Base-by-base conservation (phyloP, 2,329 filamentous ascomycete species). In the Penicillium brevicompactum region DNA sequence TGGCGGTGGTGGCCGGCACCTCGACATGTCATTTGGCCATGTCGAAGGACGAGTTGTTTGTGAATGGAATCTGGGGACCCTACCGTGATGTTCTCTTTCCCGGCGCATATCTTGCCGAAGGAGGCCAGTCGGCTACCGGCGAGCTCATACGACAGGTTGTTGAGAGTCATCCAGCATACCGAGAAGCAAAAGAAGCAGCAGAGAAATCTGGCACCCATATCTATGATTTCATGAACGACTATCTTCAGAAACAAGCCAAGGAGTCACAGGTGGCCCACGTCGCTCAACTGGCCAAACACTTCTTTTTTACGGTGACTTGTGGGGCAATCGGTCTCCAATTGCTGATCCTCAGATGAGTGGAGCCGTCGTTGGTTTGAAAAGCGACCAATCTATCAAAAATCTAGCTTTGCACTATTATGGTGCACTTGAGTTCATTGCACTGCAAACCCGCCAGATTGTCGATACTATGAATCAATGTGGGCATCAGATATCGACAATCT, bases 231-330 rank as follows among this genome's bases (percentile, higher is more conserved):
- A 11, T 34, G 7, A 34, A 34, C 11, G 31, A 34, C 13, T 34
- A 34, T 14, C 31, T 34, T 11, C 31, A 10, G 13, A 34, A 34
- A 34, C 6, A 34, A 34, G 31, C 31, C 13, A 10, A 11, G 66
- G 31, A 47, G 11, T n/a, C 3, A 37, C n/a, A 34, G 18, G 45
- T 34, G 4, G n/a, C 6, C 5, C 11, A 11, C 46, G 83, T 96
- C 61, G 87, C 90, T 18, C 92, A 91, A 74, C 82, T 97, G 2
- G 91, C 87, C 11, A 89, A 91, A 6, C 92, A 97, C 75, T 88
- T 94, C 78, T 97, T 97, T 84, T 97, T 80, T 97, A 97, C 74
- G 94, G 94, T 60, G 94, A 99, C 70, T 82, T 97, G 4, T 97
- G 95, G 83, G 94, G 94, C 58, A 99, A 99, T 78, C 88, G 94